A percentile compares a stretch with the other conserved stretches of the same genome.
phyloP scores from a whole-genome alignment of 768 basidiomycete species.

The Lyophyllum decastes region DNA sequence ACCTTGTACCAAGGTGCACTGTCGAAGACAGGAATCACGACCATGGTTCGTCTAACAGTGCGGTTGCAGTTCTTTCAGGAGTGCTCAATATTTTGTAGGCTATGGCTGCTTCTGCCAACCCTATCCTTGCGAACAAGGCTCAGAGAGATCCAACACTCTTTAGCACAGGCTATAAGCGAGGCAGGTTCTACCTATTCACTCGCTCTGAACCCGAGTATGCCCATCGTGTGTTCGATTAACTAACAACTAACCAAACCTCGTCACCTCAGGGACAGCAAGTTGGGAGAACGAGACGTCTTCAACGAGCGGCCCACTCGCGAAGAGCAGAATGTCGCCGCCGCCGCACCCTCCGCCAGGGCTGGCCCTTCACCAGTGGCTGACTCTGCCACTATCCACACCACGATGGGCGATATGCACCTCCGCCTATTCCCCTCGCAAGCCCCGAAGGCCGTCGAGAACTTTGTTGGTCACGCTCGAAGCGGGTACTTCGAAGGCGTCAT shows the following conservation, averaged over 20 bases:
- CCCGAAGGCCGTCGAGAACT: conserved; percentile 97
- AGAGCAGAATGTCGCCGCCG: conserved; percentile 84
- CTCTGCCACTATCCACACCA: conserved; percentile 91
- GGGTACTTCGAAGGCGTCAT: conserved; percentile 92
- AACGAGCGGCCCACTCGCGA: conserved; percentile 97
- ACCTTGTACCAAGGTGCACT: conserved; percentile 93
- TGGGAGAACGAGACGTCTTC: conserved; percentile 93
- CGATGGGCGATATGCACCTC: conserved; percentile 89
- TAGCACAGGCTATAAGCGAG: conserved; percentile 90
- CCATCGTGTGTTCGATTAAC: neutral
- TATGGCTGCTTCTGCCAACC: conserved; percentile 96
- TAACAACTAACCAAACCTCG: neutral
- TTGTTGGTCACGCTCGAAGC: conserved; percentile 87
- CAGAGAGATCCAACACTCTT: conserved; percentile 89
- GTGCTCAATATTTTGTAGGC: conserved; percentile 46
- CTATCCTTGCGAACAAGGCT: conserved; percentile 84
- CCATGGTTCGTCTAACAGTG: conserved; percentile 55
- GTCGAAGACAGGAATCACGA: conserved; percentile 78
- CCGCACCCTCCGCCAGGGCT: conserved; percentile 46
- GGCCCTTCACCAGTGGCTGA: conserved; percentile 76
- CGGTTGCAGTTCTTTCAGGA: neutral
- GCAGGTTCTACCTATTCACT: conserved; percentile 94
- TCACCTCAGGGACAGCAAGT: conserved; percentile 71
- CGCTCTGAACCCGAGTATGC: conserved; percentile 87
- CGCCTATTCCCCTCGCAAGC: conserved; percentile 88